Evolutionary conservation across 371 early-diverging fungal genomes (phyloP).

Genomic region (Actinomortierella wolfii): DNA sequence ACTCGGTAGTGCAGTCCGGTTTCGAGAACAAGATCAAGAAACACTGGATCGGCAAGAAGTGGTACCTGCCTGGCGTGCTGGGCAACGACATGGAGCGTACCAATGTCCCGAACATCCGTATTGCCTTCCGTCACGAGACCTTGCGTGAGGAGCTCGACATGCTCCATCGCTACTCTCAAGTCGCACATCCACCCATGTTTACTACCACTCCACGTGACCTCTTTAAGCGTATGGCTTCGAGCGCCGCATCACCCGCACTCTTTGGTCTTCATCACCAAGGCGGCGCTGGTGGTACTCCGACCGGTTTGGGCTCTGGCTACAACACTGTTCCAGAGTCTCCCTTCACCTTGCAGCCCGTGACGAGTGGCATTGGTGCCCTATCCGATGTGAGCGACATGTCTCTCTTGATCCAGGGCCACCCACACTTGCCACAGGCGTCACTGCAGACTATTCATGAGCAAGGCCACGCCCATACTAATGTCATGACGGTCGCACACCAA

Average conservation of each 20-base stretch:
- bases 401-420: slow-evolving; percentile 21
- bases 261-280: slow-evolving; percentile 2
- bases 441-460: slow-evolving; percentile 17
- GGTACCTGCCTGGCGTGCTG: slow-evolving; percentile 76
- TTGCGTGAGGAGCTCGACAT: slow-evolving; percentile 81
- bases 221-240: slow-evolving; percentile 44
- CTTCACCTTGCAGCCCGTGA: slow-evolving; percentile 28
- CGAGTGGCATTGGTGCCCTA: too few species aligned
- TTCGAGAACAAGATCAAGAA: slow-evolving; percentile 91
- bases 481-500: slow-evolving; percentile 45
- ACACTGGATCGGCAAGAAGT: slow-evolving; percentile 92
- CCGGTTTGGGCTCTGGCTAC: not conserved
- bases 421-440: slow-evolving; percentile 25
- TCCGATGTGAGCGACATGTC: not conserved
- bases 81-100: slow-evolving; percentile 94
- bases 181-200: slow-evolving; percentile 36
- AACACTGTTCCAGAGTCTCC: slow-evolving; percentile 23
- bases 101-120: slow-evolving; percentile 94
- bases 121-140: slow-evolving; percentile 88
- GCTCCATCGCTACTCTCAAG: slow-evolving; percentile 49
- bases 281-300: not conserved
- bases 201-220: slow-evolving; percentile 21
- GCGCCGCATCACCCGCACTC: slow-evolving; percentile 20
- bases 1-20: slow-evolving; percentile 94
- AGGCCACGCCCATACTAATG: slow-evolving; percentile 19